Evolutionary conservation across 1,284 basidiomycete species (phyloP).

Genomic region (Cryptococcus floricola): DNA sequence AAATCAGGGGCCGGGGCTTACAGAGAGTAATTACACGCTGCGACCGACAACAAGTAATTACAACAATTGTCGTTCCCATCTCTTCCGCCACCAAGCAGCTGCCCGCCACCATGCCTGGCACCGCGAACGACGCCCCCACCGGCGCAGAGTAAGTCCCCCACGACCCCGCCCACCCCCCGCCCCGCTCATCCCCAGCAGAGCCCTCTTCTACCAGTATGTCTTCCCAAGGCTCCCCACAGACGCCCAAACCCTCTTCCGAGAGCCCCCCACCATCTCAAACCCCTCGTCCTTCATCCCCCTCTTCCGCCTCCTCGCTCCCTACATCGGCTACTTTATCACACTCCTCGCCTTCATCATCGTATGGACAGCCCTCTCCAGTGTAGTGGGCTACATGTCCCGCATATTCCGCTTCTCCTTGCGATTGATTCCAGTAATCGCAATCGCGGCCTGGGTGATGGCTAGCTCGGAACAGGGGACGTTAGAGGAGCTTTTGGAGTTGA

Average conservation of each 20-base stretch:
- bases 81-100: no score
- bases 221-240: conserved; percentile 31
- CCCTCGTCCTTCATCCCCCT: conserved; percentile 37
- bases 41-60: no score
- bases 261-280: conserved; percentile 34
- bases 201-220: conserved; percentile 18
- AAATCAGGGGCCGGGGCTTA: no score
- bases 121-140: neutral
- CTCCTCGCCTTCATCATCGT: conserved; percentile 40
- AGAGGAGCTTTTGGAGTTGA: conserved; percentile 34
- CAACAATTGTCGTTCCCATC: no score
- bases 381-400: conserved; percentile 36
- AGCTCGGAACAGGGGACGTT: conserved; percentile 40
- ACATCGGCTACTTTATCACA: conserved; percentile 34
- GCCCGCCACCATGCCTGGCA: neutral
- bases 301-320: conserved; percentile 31
- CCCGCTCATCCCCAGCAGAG: conserved; percentile 2
- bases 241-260: conserved; percentile 24
- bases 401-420: conserved; percentile 39
- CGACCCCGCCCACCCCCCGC: neutral
- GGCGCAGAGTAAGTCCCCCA: neutral
- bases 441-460: conserved; percentile 43
- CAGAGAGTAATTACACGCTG: no score
- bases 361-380: conserved; percentile 29
- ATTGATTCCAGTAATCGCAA: conserved; percentile 38